Evolutionary conservation across 2,329 filamentous ascomycete species (phyloP).

Genomic region (Ascochyta rabiei): DNA sequence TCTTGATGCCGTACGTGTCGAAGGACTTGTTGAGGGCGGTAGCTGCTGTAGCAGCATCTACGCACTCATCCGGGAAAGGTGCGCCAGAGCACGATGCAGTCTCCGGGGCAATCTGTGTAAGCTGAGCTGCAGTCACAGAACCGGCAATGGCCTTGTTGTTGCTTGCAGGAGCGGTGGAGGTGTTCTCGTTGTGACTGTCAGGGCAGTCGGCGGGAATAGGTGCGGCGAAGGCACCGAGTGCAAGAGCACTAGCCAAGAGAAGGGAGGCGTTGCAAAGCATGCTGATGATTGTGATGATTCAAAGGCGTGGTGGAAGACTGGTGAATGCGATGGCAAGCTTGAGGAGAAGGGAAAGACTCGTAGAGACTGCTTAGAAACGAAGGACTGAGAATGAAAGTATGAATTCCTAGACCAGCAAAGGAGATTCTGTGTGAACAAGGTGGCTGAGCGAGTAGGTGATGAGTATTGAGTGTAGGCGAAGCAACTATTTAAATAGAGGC

Average conservation of each 20-base stretch:
- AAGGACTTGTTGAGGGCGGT: conserved; percentile 64
- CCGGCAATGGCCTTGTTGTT: conserved; percentile 8
- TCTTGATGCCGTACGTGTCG: conserved; percentile 61
- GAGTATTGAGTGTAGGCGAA: conserved; percentile 3
- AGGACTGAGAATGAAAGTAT: conserved; percentile 9
- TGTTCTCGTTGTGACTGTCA: neutral
- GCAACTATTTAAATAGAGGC: conserved; percentile 10
- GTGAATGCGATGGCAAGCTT: neutral
- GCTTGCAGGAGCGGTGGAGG: conserved; percentile 4
- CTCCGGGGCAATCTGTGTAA: conserved; percentile 63
- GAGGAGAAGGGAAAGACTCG: neutral
- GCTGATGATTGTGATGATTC: conserved; percentile 14
- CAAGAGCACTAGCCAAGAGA: conserved; percentile 31
- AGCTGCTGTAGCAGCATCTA: conserved; percentile 62
- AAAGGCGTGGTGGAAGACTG: neutral
- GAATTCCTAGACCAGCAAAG: conserved; percentile 18
- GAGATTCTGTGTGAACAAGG: conserved; percentile 12
- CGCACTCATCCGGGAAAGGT: conserved; percentile 63
- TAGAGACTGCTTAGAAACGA: conserved; percentile 9
- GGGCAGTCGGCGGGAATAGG: conserved; percentile 21
- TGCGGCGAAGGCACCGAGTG: conserved; percentile 48
- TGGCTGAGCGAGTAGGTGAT: conserved; percentile 10
- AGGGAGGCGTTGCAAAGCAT: conserved; percentile 35
- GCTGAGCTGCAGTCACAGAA: conserved; percentile 33
- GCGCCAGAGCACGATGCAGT: conserved; percentile 60